Conservation (phyloP, 768 basidiomycete genomes). For the Russula virescens region DNA sequence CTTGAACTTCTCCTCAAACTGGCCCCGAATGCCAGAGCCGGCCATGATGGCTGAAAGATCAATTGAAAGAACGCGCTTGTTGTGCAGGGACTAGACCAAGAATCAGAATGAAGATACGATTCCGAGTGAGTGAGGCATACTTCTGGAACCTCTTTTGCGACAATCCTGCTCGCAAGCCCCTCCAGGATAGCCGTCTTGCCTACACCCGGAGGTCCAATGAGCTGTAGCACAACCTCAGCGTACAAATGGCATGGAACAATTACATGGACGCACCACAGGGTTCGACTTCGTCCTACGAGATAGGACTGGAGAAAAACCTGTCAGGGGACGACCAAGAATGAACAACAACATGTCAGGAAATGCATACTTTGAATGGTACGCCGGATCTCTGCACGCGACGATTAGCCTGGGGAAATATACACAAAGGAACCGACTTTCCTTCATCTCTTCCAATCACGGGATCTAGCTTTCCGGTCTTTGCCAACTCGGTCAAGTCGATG, state of each 20-base stretch:
- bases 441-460: slow-evolving; percentile 88
- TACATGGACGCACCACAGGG: slow-evolving; percentile 57
- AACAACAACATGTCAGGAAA: neutral
- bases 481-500: slow-evolving; percentile 78
- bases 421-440: slow-evolving; percentile 36
- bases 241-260: neutral
- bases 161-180: slow-evolving; percentile 81
- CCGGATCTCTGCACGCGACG: slow-evolving; percentile 56
- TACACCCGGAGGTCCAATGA: slow-evolving; percentile 83
- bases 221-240: slow-evolving; percentile 33
- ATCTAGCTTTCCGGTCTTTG: slow-evolving; percentile 79
- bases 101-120: neutral
- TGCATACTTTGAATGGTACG: slow-evolving; percentile 82
- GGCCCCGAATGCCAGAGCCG: slow-evolving; percentile 86
- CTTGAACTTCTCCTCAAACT: slow-evolving; percentile 94
- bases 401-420: neutral
- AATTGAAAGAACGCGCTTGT: slow-evolving; percentile 83
- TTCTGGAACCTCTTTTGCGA: slow-evolving; percentile 88
- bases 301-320: slow-evolving; percentile 46
- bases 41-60: slow-evolving; percentile 82
- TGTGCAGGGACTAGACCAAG: slow-evolving; percentile 60
- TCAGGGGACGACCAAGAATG: neutral
- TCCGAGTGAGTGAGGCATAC: slow-evolving; percentile 35
- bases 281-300: slow-evolving; percentile 89
- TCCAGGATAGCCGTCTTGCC: slow-evolving; percentile 93